phyloP scores from a whole-genome alignment of 1,284 basidiomycete genomes.

The Boletellus deceptivus region DNA sequence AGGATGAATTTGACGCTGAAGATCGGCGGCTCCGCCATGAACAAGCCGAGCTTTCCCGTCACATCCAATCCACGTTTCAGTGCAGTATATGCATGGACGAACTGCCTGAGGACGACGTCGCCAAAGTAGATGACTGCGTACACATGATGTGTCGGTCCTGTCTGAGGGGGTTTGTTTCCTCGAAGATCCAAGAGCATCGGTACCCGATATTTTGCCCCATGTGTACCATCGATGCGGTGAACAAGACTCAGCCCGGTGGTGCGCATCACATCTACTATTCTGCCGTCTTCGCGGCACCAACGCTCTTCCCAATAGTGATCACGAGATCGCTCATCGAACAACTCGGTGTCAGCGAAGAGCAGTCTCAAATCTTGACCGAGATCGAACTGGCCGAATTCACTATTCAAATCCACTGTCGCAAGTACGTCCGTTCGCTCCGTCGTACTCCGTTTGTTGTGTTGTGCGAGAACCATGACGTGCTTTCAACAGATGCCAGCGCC shows the following conservation, averaged over 20 bases:
- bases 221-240: constrained; percentile 39
- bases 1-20: constrained; percentile 47
- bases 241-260: constrained; percentile 38
- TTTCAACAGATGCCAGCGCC: constrained; percentile 41
- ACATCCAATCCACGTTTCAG: constrained; percentile 34
- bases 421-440: background rate
- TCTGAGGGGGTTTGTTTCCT: constrained; percentile 42
- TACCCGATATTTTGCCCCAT: constrained; percentile 63
- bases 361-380: constrained; percentile 49
- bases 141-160: constrained; percentile 61
- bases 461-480: background rate
- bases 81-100: constrained; percentile 62
- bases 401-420: constrained; percentile 42
- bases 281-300: background rate
- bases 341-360: constrained; percentile 48
- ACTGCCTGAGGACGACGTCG: constrained; percentile 44
- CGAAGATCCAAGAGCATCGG: constrained; percentile 50
- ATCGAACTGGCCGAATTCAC: constrained; percentile 55
- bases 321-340: constrained; percentile 41
- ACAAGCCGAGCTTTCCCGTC: constrained; percentile 36
- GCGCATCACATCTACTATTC: constrained; percentile 15
- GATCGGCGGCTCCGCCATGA: constrained; percentile 40
- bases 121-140: constrained; percentile 44
- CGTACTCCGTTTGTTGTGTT: too few relatives aligned
- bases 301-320: constrained; percentile 36